Percentiles rank a stretch among this genome's conserved stretches.
These are phyloP conservation scores for Phytophthora palmivora DNA, from an alignment of 352 stramenopile genomes.

Conservation along the genomic window DNA sequence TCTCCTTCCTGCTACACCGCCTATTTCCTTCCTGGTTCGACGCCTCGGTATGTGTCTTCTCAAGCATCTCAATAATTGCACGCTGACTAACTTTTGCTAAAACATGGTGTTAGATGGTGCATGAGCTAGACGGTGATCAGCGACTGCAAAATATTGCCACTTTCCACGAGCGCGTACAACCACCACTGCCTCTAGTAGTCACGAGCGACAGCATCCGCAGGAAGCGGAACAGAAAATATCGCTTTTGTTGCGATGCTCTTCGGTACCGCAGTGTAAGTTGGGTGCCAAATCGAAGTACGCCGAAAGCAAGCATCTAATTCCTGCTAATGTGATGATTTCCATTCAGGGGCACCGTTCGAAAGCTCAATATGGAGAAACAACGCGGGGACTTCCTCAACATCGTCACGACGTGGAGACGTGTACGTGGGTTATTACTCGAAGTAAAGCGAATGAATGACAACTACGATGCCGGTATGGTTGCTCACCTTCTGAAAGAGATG, in stretches of 20 bases:
- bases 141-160: slow-evolving; percentile 72
- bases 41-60: slow-evolving; percentile 39
- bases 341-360: slow-evolving; percentile 50
- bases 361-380: slow-evolving; percentile 69
- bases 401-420: slow-evolving; percentile 78
- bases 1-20: slow-evolving; percentile 76
- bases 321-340: neutral
- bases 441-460: slow-evolving; percentile 81
- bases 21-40: slow-evolving; percentile 82
- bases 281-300: neutral
- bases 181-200: slow-evolving; percentile 66
- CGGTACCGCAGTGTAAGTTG: slow-evolving; percentile 61
- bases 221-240: slow-evolving; percentile 72
- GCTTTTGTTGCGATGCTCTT: slow-evolving; percentile 86
- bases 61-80: neutral
- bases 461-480: slow-evolving; percentile 74
- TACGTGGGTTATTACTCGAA: slow-evolving; percentile 61
- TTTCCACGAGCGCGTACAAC: slow-evolving; percentile 75
- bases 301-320: neutral
- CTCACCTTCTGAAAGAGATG: slow-evolving; percentile 85
- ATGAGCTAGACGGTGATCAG: slow-evolving; percentile 78
- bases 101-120: slow-evolving; percentile 62
- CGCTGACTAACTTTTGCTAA: slow-evolving; percentile 4
- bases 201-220: slow-evolving; percentile 75
- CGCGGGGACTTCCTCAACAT: slow-evolving; percentile 70